Evolutionary conservation across 352 stramenopile species (phyloP), one percentile per base, ranked within the genome.

Genomic region (Albugo laibachii): DNA sequence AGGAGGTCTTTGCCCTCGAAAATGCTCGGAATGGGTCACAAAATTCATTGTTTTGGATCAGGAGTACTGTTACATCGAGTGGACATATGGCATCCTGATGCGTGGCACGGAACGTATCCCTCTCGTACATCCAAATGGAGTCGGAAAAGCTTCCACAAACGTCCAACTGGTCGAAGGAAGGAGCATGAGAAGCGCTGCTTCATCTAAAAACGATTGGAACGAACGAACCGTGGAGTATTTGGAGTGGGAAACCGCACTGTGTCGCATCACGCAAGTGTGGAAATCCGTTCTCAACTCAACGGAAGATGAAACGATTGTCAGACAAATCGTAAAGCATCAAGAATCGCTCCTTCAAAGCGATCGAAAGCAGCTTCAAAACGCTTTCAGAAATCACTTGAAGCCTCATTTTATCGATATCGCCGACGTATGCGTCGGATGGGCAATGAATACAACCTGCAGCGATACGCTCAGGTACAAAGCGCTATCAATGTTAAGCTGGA

Each of bases 331-430:
- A 0, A 53, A 53, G 15, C 62, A 45, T 8, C 18, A 74, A 16
- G 45, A 59, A 0, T 49, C 61, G 13, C 24, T 74, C 37, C 35
- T 66, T n/a, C 46, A 48, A n/a, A 41, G 52, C 35, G 40, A 62
- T n/a, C 34, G 50, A 19, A 36, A 21, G 11, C 55, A 63, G 38
- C 71, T 62, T 57, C 45, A 47, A 10, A 20, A 24, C 2, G 21
- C 77, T 8, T 21, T 69, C 27, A 39, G 62, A 1, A 70, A 61
- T 43, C 76, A 69, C 24, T 14, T 81, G n/a, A 66, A 81, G 57
- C 37, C 53, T 15, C 69, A 81, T 38, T 84, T 84, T 58, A 68
- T 84, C 14, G 68, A 81, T 47, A 63, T 82, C 13, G 72, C 72
- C 5, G 69, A 84, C 20, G 63, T 82, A 14, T 48, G 82, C 8